Conservation (phyloP, 495 filamentous ascomycete species). For the Daldinia grandis region DNA sequence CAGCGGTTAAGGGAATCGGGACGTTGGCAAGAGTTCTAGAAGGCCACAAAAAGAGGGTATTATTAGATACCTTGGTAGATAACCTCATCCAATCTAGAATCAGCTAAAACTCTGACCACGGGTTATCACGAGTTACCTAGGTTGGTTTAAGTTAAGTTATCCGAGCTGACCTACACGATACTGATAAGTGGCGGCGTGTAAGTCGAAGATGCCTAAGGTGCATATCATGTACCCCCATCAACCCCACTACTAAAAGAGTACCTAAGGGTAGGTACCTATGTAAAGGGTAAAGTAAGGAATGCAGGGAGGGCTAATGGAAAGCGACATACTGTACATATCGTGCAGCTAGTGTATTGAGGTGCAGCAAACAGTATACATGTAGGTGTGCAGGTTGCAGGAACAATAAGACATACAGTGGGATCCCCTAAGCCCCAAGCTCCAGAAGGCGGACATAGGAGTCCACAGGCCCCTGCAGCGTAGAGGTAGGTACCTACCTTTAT, state of each 20-base stretch:
- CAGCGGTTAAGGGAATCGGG: constrained; percentile 13
- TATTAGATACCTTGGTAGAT: constrained; percentile 1
- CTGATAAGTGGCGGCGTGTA: constrained; percentile 29
- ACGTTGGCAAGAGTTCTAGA: constrained; percentile 26
- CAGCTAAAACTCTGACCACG: constrained; percentile 16
- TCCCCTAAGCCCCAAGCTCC: constrained; percentile 15
- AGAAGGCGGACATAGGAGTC: constrained; percentile 1
- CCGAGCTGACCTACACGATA: constrained; percentile 18
- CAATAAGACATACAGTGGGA: constrained; percentile 21
- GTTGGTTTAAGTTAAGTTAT: background rate
- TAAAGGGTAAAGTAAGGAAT: background rate
- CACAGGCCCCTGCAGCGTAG: constrained; percentile 16
- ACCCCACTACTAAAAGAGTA: background rate
- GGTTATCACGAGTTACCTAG: background rate
- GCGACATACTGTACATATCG: no score
- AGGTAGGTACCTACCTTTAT: background rate
- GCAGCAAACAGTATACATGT: background rate
- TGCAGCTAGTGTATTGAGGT: background rate
- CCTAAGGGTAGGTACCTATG: background rate
- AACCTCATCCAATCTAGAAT: constrained; percentile 18
- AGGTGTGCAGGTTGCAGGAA: constrained; percentile 4
- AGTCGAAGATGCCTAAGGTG: background rate
- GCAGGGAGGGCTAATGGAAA: background rate
- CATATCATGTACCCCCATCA: background rate
- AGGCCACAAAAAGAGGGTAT: constrained; percentile 21